Base-by-base conservation (phyloP, 306 rosid genomes). In the Rosa multiflora region DNA sequence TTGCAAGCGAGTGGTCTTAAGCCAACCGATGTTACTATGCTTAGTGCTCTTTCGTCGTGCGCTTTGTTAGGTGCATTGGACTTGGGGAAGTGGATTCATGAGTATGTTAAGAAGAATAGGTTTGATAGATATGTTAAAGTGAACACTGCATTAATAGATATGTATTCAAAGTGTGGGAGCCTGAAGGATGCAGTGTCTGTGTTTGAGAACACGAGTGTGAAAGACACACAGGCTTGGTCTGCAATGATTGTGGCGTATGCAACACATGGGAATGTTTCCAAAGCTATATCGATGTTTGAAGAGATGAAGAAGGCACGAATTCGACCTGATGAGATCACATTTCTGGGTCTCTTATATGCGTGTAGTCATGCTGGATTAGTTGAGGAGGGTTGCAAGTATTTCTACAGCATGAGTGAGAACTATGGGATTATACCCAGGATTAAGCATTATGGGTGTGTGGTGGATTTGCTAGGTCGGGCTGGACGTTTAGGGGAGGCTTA, bases 371-470 rank as follows among this genome's bases (percentile, higher is more conserved):
- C 86, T 46, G 98, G 98, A 40, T 74, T 92, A 52, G 90, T 92
- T 15, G 88, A 88, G 77, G 87, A 92, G 85, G 97, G 94, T 64
- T 82, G 73, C 68, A 59, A 81, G 58, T 92, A 85, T 81, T 94
- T 92, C 79, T 69, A 52, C 80, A 74, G 86, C 53, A 94, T 94
- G 98, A 82, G 73, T 26, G 75, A 82, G 66, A 82, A 77, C 76
- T 88, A 88, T 78, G 88, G 91, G 58, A 84, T 92, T 81, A 73
- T 82, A 78, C 97, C 94, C 0, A 78, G 88, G 74, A 82, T 89
- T 75, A 92, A 92, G 84, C 98, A 94, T 79, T 88, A 90, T 73
- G 98, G 98, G 10, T 92, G 97, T 86, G 89, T 94, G 96, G 91
- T 92, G 48, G 98, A 92, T 87, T 83, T 94, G 84, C 89, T 91